phyloP scores from a whole-genome alignment of 192 early-diverging fungal genomes.

The Backusella sp. region DNA sequence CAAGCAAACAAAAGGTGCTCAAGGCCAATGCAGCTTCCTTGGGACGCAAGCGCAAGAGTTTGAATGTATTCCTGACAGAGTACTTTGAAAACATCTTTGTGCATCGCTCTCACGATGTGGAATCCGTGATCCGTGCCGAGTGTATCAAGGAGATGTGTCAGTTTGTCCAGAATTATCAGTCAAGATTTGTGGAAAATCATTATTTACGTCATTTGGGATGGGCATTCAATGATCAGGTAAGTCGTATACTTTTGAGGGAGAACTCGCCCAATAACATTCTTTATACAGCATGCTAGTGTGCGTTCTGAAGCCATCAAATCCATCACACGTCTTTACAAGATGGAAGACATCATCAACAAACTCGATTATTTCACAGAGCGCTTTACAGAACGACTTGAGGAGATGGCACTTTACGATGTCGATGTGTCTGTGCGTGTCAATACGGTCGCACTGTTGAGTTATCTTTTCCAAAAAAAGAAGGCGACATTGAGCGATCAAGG shows the following conservation, averaged over 20 bases:
- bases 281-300: conserved; percentile 49
- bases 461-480: conserved; percentile 33
- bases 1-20: conserved; percentile 33
- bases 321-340: conserved; percentile 55
- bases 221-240: conserved; percentile 80
- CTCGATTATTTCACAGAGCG: conserved; percentile 66
- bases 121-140: conserved; percentile 79
- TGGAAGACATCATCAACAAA: conserved; percentile 51
- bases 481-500: conserved; percentile 66
- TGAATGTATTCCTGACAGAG: conserved; percentile 63
- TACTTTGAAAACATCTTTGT: conserved; percentile 89
- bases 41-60: conserved; percentile 52
- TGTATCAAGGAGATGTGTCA: conserved; percentile 78
- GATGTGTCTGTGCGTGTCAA: conserved; percentile 50
- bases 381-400: conserved; percentile 67
- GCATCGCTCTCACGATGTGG: conserved; percentile 87
- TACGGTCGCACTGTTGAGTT: conserved; percentile 50
- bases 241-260: neutral
- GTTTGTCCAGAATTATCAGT: conserved; percentile 74
- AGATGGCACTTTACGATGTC: conserved; percentile 72
- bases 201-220: conserved; percentile 87
- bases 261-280: neutral
- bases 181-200: conserved; percentile 66
- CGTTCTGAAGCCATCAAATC: conserved; percentile 71
- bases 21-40: conserved; percentile 44